Percentiles rank a stretch among this genome's conserved stretches.
Conservation (phyloP, 306 rosid genomes). For the Biancaea sappan region DNA sequence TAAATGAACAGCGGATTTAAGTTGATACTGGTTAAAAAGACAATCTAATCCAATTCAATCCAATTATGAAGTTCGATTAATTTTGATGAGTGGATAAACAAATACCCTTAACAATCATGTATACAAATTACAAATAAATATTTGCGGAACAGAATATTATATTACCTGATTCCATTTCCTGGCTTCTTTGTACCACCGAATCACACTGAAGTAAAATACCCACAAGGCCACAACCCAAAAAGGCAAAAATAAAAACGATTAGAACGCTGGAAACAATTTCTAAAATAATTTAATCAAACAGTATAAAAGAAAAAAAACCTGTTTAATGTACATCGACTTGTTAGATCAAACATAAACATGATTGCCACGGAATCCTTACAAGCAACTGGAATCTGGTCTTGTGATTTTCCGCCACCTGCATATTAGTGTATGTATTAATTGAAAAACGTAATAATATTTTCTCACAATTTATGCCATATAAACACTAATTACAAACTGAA, state of each 20-base stretch:
- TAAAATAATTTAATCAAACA: not conserved
- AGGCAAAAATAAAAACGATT: not conserved
- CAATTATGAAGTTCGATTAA: too few species aligned
- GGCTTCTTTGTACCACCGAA: conserved; percentile 76
- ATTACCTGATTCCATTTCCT: conserved; percentile 89
- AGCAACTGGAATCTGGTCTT: conserved; percentile 65
- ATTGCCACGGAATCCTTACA: conserved; percentile 91
- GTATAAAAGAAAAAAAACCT: conserved; percentile 40
- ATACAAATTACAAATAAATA: not conserved
- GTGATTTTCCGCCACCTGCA: conserved; percentile 64
- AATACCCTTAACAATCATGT: too few species aligned
- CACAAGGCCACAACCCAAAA: conserved; percentile 21
- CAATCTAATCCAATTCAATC: too few species aligned
- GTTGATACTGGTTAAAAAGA: too few species aligned
- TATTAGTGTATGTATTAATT: not conserved
- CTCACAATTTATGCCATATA: conserved; percentile 22
- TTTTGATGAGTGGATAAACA: too few species aligned
- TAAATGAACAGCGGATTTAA: too few species aligned
- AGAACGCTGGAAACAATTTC: not conserved
- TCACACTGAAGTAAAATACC: conserved; percentile 54
- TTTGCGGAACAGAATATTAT: not conserved
- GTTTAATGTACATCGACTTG: conserved; percentile 89
- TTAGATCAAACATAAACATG: conserved; percentile 93
- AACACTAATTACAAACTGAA: not conserved
- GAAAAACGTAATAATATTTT: not conserved